phyloP scores from a whole-genome alignment of 2,329 filamentous ascomycete genomes.

The Pseudopyrenochaeta lycopersici region DNA sequence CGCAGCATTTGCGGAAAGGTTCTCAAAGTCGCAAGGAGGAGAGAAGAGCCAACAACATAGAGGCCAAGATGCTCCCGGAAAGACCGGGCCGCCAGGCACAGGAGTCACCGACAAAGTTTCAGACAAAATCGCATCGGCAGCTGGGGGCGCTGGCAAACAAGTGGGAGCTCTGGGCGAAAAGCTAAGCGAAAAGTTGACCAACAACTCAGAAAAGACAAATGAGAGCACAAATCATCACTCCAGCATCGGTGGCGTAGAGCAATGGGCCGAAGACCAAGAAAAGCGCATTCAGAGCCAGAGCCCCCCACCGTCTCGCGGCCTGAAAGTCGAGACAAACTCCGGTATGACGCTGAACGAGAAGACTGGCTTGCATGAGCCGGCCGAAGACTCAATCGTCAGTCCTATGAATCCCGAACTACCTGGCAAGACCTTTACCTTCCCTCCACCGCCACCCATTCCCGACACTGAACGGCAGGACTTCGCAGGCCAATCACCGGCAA shows the following conservation, averaged over 20 bases:
- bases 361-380: conserved; percentile 23
- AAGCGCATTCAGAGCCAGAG: conserved; percentile 28
- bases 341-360: conserved; percentile 45
- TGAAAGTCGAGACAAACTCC: conserved; percentile 31
- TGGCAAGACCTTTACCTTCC: conserved; percentile 38
- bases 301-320: conserved; percentile 9
- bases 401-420: conserved; percentile 36
- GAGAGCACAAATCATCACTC: conserved; percentile 18
- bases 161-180: conserved; percentile 38
- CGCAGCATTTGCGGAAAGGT: conserved; percentile 77
- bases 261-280: conserved; percentile 52
- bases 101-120: conserved; percentile 39
- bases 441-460: conserved; percentile 46
- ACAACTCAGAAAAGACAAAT: conserved; percentile 25
- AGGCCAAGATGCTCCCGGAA: conserved; percentile 57
- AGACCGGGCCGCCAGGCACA: conserved; percentile 59
- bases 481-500: conserved; percentile 1
- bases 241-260: conserved; percentile 44
- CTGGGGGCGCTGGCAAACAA: conserved; percentile 34
- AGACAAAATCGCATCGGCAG: conserved; percentile 32
- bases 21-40: conserved; percentile 70
- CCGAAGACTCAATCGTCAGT: conserved; percentile 41
- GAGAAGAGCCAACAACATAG: conserved; percentile 62
- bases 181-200: conserved; percentile 39
- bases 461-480: conserved; percentile 12